Conservation (phyloP, 2,329 filamentous ascomycete species). For the Fusarium musae region DNA sequence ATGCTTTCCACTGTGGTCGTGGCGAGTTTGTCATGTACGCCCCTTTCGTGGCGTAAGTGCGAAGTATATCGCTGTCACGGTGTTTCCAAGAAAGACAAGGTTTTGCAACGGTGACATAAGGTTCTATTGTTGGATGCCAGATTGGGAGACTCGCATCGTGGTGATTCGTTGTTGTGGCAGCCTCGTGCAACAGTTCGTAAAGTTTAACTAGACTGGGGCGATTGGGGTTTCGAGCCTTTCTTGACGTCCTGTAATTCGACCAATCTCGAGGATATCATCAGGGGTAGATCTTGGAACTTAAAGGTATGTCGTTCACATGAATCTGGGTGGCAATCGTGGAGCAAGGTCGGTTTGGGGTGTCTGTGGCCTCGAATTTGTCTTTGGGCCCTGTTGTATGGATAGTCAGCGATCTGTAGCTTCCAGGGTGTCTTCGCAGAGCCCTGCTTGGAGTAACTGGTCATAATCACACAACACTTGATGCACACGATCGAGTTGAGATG, state of each 20-base stretch:
- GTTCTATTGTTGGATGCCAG: not conserved
- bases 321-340: not conserved
- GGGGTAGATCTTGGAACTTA: not conserved
- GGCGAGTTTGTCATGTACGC: not conserved
- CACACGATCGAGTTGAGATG: not conserved
- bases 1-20: too few species aligned
- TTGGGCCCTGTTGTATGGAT: not conserved
- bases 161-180: not conserved
- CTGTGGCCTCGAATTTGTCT: not conserved
- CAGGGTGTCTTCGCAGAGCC: not conserved
- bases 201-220: not conserved
- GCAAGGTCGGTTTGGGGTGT: not conserved
- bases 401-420: not conserved
- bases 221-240: not conserved
- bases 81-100: not conserved
- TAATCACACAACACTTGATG: too few species aligned
- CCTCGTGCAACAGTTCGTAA: not conserved
- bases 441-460: not conserved
- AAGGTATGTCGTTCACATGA: fast-evolving
- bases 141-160: not conserved
- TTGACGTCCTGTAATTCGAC: not conserved
- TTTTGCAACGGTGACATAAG: not conserved
- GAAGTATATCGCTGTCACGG: not conserved
- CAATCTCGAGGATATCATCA: not conserved
- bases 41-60: not conserved